These are phyloP conservation scores for Trichomonas tenax DNA, from an alignment of 208 protist genomes.

Conservation along the genomic window DNA sequence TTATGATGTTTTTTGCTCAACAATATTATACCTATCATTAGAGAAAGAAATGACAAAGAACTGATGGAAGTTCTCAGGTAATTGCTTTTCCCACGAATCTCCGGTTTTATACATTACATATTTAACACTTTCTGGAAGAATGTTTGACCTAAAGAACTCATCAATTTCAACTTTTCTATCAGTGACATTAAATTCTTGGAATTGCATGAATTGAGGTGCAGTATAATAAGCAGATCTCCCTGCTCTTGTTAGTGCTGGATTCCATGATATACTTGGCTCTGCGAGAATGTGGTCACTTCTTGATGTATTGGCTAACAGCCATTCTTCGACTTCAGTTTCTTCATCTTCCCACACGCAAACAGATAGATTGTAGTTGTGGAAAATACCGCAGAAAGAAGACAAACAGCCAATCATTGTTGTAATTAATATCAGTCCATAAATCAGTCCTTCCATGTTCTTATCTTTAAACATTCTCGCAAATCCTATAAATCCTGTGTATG, in stretches of 20 bases:
- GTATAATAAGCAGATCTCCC: not conserved
- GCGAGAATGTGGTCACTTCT: not conserved
- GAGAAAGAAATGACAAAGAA: not conserved
- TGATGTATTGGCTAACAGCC: not conserved
- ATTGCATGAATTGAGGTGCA: not conserved
- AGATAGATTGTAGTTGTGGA: too few species aligned
- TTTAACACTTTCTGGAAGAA: not conserved
- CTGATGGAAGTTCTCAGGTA: not conserved
- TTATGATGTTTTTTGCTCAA: too few species aligned
- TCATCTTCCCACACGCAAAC: not conserved
- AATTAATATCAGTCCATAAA: not conserved
- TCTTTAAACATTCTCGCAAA: not conserved
- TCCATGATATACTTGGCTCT: not conserved
- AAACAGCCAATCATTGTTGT: too few species aligned
- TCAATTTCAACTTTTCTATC: not conserved
- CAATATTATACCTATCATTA: not conserved
- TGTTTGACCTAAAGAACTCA: not conserved
- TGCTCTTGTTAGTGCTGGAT: not conserved
- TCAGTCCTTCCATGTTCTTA: not conserved
- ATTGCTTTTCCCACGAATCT: not conserved
- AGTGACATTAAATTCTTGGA: not conserved
- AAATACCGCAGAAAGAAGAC: not conserved
- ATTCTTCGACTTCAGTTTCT: not conserved
- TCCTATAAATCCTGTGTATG: not conserved
- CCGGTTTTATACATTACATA: not conserved